Percentiles rank a stretch among this genome's conserved stretches.
phyloP scores from a whole-genome alignment of 345 rosid species.

The Syzygium oleosum region DNA sequence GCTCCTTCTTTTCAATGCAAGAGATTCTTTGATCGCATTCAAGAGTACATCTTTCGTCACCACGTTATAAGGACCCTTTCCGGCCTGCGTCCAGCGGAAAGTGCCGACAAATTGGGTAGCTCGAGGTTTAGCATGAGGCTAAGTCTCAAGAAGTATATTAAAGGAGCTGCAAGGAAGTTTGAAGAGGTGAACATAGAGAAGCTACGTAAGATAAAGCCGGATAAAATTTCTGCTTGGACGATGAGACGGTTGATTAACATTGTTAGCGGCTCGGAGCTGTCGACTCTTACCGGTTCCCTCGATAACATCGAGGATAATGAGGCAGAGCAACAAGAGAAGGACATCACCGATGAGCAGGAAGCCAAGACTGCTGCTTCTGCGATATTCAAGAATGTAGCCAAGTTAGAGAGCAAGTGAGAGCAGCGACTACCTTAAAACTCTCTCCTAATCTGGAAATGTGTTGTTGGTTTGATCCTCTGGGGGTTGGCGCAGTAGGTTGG shows the following conservation, averaged over 20 bases:
- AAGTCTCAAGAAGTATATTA: constrained; percentile 24
- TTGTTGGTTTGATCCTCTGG: not conserved
- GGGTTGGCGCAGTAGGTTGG: not conserved
- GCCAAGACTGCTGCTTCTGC: constrained; percentile 44
- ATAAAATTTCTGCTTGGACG: too few relatives aligned
- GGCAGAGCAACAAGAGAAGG: constrained; percentile 24
- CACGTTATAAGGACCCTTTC: constrained; percentile 44
- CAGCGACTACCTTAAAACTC: not conserved
- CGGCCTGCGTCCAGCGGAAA: too few relatives aligned
- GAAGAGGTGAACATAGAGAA: too few relatives aligned
- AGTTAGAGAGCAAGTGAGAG: constrained; percentile 32
- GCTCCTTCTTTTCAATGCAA: constrained; percentile 43
- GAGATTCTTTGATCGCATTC: constrained; percentile 56
- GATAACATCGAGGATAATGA: too few relatives aligned
- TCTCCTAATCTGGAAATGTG: not conserved
- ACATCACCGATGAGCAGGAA: constrained; percentile 46
- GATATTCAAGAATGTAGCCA: constrained; percentile 44
- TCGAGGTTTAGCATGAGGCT: not conserved
- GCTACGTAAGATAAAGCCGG: too few relatives aligned
- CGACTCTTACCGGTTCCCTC: too few relatives aligned
- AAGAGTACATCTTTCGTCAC: constrained; percentile 52
- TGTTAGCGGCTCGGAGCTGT: too few relatives aligned
- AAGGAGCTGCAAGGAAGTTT: too few relatives aligned
- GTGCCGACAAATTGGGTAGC: too few relatives aligned
- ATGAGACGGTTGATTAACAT: too few relatives aligned